phyloP scores from a whole-genome alignment of 2,329 filamentous ascomycete species.

The Phyllachora maydis region DNA sequence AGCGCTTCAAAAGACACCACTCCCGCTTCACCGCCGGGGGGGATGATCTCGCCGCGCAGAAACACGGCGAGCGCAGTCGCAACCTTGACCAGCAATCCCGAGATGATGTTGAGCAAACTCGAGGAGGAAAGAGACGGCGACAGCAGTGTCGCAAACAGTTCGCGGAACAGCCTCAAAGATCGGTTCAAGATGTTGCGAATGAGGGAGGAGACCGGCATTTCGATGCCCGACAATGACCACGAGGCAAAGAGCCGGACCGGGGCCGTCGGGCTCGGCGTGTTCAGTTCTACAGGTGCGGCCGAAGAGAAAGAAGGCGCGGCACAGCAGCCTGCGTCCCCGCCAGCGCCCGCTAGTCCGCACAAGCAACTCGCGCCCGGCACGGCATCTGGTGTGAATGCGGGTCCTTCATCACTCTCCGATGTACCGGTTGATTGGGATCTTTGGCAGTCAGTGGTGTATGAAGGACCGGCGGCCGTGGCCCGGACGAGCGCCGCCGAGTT shows the following conservation, averaged over 20 bases:
- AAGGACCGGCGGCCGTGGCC: constrained; percentile 75
- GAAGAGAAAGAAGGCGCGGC: constrained; percentile 10
- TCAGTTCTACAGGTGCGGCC: constrained; percentile 2
- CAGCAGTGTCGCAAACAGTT: constrained; percentile 20
- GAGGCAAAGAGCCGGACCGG: constrained; percentile 24
- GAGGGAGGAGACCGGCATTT: constrained; percentile 48
- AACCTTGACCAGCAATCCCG: constrained; percentile 61
- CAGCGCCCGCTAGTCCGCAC: constrained; percentile 44
- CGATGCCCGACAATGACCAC: constrained; percentile 28
- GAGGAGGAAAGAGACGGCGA: constrained; percentile 45
- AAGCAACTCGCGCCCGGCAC: constrained; percentile 64
- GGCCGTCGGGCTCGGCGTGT: constrained; percentile 3
- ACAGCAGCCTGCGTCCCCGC: constrained; percentile 15
- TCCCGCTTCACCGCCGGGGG: constrained; percentile 32
- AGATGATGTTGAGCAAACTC: constrained; percentile 57
- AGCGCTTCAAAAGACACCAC: constrained; percentile 38
- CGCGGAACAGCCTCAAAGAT: constrained; percentile 49
- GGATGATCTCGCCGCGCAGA: constrained; percentile 30
- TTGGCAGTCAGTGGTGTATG: constrained; percentile 91
- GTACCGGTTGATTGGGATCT: constrained; percentile 92
- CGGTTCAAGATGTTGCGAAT: constrained; percentile 60
- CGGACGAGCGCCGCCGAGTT: constrained; percentile 77
- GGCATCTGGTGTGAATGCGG: constrained; percentile 58
- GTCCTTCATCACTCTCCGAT: constrained; percentile 49
- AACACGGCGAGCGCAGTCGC: constrained; percentile 67